A percentile compares a stretch with the other conserved stretches of the same genome.
These are phyloP conservation scores for Teratosphaeriaceae sp. DNA, from an alignment of 2,329 filamentous ascomycete genomes.

Conservation along the genomic window DNA sequence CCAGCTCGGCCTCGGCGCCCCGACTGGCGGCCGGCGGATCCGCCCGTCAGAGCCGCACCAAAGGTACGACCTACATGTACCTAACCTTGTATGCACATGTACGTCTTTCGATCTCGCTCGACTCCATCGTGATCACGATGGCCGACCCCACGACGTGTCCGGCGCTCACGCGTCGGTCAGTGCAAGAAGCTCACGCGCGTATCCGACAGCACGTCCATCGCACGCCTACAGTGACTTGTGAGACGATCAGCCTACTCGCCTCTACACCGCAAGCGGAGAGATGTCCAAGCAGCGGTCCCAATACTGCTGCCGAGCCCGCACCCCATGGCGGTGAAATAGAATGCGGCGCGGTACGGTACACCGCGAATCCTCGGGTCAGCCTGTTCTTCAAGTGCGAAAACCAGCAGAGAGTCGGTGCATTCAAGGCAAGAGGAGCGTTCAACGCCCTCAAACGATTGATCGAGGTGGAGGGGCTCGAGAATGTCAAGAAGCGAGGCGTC, in stretches of 20 bases:
- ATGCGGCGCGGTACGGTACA: conserved; percentile 8
- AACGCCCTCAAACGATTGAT: conserved; percentile 71
- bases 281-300: conserved; percentile 7
- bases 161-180: conserved; percentile 65
- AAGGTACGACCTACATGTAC: too few relatives aligned
- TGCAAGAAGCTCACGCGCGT: conserved; percentile 63
- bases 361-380: conserved; percentile 58
- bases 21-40: too few relatives aligned
- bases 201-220: conserved; percentile 72
- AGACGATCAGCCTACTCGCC: conserved; percentile 66
- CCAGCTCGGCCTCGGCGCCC: too few relatives aligned
- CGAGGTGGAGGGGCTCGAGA: conserved; percentile 53
- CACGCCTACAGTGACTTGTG: conserved; percentile 77
- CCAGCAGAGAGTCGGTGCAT: conserved; percentile 80
- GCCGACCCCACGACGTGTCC: conserved; percentile 41
- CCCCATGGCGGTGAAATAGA: conserved; percentile 3
- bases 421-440: conserved; percentile 87
- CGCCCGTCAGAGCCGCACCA: too few relatives aligned
- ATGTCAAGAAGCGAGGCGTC: conserved; percentile 59
- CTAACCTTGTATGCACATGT: too few relatives aligned
- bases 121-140: conserved; percentile 33
- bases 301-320: conserved; percentile 9
- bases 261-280: conserved; percentile 56
- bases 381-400: conserved; percentile 98
- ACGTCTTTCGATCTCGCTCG: too few relatives aligned